Evolutionary conservation across 2,329 filamentous ascomycete genomes (phyloP), one percentile per base, ranked within the genome.

Genomic region (Talaromyces sp.): DNA sequence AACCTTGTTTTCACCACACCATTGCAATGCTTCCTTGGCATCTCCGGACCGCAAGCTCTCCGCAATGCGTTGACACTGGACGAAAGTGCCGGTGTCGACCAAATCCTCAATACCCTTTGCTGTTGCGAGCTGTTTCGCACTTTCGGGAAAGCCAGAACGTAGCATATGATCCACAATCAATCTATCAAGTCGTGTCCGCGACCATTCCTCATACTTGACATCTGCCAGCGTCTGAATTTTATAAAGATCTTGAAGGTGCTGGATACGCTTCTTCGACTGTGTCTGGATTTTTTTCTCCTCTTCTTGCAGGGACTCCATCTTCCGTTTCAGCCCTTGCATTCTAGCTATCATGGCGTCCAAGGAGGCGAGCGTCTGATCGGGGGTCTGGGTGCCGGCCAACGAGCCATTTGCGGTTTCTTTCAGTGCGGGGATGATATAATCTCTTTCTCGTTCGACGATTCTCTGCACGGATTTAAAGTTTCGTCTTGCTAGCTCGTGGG

Each of bases 1-100:
- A 72, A 94, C 93, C 78, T 96, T 95, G 78, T 97, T 97, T 73
- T 98, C 94, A 17, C 84, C 87, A 76, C 95, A 97, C 95, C 95
- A 99, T 13, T 87, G 86, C 63, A 99, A 78, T 25, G 93, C 93
- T 71, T 96, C 91, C 41, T 84, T 84, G 4, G 94, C 90, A 70
- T 88, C 91, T 37, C 89, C 88, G 45, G 84, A 83, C 50, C 86
- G 81, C 67, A 99, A 79, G 67, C 89, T 90, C 71, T 89, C 84
- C 66, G 92, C 88, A 69, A 98, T 92, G 66, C 85, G 85, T 67
- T 89, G 89, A 81, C 93, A 94, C 70, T 90, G 86, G 62, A 90
- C 87, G 78, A 98, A 98, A 0, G 93, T 94, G 60, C 93, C 89
- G 1, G 97, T 84, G 77, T 98, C 95, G 3, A 97, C 93, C 35